Conservation (phyloP, 2,329 filamentous ascomycete species). For the Fusarium begoniae region DNA sequence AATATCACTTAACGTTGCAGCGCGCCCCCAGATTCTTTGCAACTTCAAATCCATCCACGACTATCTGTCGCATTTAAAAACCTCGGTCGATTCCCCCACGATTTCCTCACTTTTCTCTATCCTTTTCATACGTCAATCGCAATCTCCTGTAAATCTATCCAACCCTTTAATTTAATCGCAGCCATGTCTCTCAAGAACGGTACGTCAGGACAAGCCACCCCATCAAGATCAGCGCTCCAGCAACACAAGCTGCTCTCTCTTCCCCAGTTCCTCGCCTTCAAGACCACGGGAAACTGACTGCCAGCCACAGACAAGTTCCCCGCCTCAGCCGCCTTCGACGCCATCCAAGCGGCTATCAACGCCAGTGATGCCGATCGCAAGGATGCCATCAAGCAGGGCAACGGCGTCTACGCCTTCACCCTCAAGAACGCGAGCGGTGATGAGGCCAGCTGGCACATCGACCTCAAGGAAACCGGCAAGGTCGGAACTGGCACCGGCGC, state of each 20-base stretch:
- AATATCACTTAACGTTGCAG: constrained; percentile 5
- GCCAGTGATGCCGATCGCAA: constrained; percentile 78
- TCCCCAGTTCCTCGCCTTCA: background rate
- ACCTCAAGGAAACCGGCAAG: constrained; percentile 88
- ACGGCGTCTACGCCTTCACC: constrained; percentile 88
- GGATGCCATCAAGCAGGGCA: constrained; percentile 88
- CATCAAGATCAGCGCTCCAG: background rate
- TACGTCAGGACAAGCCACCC: constrained; percentile 50
- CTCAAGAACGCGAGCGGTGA: constrained; percentile 88
- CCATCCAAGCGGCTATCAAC: constrained; percentile 78
- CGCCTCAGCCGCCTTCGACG: constrained; percentile 89
- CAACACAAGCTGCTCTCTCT: background rate
- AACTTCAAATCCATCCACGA: constrained; percentile 14
- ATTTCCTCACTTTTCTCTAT: background rate
- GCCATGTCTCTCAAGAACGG: constrained; percentile 80
- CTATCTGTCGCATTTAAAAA: constrained; percentile 32
- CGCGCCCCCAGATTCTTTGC: constrained; percentile 4
- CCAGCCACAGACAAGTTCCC: constrained; percentile 76
- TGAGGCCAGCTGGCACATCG: constrained; percentile 90
- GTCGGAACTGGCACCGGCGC: constrained; percentile 81
- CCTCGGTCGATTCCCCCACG: constrained; percentile 34
- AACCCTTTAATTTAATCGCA: constrained; percentile 23
- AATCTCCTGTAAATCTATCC: background rate
- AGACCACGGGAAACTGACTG: constrained; percentile 1
- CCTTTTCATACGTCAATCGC: background rate